Evolutionary conservation across 1,139 yeast species (phyloP), one percentile per base, ranked within the genome.

Genomic region (Debaryomyces sp.): DNA sequence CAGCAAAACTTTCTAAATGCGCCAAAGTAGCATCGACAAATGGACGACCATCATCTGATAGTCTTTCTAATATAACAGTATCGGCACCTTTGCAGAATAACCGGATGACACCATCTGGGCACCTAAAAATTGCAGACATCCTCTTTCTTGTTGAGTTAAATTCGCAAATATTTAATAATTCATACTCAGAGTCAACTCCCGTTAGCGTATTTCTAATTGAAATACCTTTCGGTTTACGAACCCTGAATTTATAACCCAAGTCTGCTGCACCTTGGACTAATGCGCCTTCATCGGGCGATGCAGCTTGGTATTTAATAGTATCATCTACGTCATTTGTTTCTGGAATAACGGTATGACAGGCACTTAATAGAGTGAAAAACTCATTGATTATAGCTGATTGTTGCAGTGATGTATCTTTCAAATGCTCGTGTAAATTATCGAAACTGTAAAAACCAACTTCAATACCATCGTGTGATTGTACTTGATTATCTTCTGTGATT

Each of bases 211-310:
- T 75, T 47, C 83, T 81, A 43, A 95, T 78, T 0, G 90, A 82
- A 37, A 95, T 88, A 22, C 89, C 80, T 55, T 85, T 86, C 6
- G 99, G 99, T 48, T 85, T 84, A 70, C 99, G 88, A 42, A 91
- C 83, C 10, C 81, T 79, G 64, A 95, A 95, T 55, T 80, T 85
- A 64, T 87, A 94, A 0, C 97, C 98, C 47, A 94, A 74, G 59
- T 76, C 78, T 0, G 73, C 95, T 17, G 97, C 99, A 50, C 99
- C 99, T 59, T 94, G 92, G 3, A 95, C 99, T 54, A 95, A 75
- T 0, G 99, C 99, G 49, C 99, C 99, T 73, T 95, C 99, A 70
- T 95, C 99, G 1, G 99, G 99, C 1, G 98, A 92, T 0, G 99
- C 97, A 0, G 99, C 99, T 70, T 95, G 99, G 63, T 95, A 95